Conservation (phyloP, 352 stramenopile genomes). For the Globisporangium canariense region DNA sequence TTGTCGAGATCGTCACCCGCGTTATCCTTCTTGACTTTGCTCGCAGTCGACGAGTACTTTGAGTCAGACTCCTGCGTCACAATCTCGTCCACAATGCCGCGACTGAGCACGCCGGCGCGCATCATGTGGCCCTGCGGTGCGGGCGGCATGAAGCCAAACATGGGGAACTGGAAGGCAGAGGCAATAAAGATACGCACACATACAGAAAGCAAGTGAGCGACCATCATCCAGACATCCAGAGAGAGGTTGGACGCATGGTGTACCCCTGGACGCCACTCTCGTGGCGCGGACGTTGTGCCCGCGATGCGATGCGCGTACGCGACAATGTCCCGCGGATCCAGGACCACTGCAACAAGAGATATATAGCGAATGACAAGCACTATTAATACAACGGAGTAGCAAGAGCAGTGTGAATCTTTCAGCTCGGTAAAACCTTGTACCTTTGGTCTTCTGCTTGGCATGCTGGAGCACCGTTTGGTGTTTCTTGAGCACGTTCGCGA, state of each 20-base stretch:
- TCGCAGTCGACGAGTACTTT: conserved; percentile 57
- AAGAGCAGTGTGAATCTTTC: not conserved
- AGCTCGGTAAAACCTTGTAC: conserved; percentile 12
- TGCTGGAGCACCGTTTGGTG: conserved; percentile 57
- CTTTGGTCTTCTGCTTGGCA: conserved; percentile 54
- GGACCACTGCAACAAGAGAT: conserved; percentile 33
- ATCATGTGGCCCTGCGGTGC: conserved; percentile 85
- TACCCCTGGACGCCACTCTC: conserved; percentile 77
- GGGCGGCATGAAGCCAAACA: conserved; percentile 87
- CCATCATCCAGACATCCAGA: too few relatives aligned
- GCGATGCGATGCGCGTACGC: conserved; percentile 82
- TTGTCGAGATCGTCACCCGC: conserved; percentile 29
- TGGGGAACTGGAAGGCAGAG: conserved; percentile 49
- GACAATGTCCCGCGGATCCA: conserved; percentile 68
- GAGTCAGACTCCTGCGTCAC: conserved; percentile 61
- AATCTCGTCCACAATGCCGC: conserved; percentile 74
- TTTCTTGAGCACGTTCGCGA: conserved; percentile 66
- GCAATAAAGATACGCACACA: too few relatives aligned
- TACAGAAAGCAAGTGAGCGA: too few relatives aligned
- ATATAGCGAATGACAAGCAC: conserved; percentile 4
- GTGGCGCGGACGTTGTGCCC: conserved; percentile 66
- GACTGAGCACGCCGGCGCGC: conserved; percentile 76
- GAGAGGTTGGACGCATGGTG: not conserved
- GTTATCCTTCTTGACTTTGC: conserved; percentile 31
- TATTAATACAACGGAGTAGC: not conserved